Percentiles rank a stretch among this genome's conserved stretches.
These are phyloP conservation scores for Claviceps africana DNA, from an alignment of 2,329 filamentous ascomycete species.

Conservation along the genomic window DNA sequence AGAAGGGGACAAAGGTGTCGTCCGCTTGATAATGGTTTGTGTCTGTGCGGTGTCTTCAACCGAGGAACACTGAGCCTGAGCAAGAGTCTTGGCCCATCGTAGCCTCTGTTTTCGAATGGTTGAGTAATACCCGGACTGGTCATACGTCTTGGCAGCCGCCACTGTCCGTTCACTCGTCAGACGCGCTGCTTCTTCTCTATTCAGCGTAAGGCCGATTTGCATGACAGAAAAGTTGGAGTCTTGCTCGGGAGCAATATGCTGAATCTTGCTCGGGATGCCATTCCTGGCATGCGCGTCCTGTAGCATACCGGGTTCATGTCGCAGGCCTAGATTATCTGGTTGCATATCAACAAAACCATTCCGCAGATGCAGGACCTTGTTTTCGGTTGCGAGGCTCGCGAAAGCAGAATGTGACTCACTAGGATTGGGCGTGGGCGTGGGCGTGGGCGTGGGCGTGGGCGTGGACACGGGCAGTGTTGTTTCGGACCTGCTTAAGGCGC, in stretches of 20 bases:
- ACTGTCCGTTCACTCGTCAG: constrained; percentile 48
- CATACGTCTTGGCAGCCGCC: constrained; percentile 41
- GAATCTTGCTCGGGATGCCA: constrained; percentile 47
- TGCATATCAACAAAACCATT: neutral
- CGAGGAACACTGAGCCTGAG: neutral
- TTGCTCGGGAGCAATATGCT: constrained; percentile 40
- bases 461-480: neutral
- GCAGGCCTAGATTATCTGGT: neutral
- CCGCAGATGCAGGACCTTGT: neutral
- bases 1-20: constrained; percentile 16
- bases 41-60: neutral
- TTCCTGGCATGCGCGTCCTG: constrained; percentile 29
- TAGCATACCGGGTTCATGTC: neutral
- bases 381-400: neutral
- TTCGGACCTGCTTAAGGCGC: neutral
- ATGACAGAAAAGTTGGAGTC: constrained; percentile 50
- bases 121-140: constrained; percentile 38
- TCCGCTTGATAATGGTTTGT: constrained; percentile 1
- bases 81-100: neutral
- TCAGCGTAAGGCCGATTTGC: constrained; percentile 41
- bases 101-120: constrained; percentile 19
- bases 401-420: neutral
- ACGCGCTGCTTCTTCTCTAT: constrained; percentile 41
- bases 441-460: neutral
- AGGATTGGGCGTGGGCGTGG: neutral